These are phyloP conservation scores for Aristolochia fimbriata DNA, from an alignment of 164 flowering plant genomes.

Conservation along the genomic window DNA sequence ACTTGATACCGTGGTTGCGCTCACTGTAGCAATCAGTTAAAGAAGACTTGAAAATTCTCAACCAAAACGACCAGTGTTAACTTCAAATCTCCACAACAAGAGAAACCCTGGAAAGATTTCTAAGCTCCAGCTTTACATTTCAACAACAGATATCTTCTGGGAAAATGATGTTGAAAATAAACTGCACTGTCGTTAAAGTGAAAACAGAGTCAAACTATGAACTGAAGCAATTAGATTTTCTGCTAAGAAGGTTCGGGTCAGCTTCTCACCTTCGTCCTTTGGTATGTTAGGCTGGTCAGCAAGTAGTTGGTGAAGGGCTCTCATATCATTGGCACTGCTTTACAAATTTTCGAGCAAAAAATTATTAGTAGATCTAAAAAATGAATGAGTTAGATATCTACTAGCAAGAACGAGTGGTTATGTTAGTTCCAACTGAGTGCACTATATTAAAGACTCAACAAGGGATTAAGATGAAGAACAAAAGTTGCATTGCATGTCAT, in stretches of 20 bases:
- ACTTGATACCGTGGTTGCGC: too few relatives aligned
- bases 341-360: neutral
- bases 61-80: too few relatives aligned
- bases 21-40: too few relatives aligned
- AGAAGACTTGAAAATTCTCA: too few relatives aligned
- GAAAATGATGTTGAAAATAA: conserved; percentile 15
- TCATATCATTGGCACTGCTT: conserved; percentile 48
- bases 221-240: neutral
- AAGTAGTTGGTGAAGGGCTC: conserved; percentile 53
- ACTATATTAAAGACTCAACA: neutral
- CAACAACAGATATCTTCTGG: conserved; percentile 10
- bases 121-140: neutral
- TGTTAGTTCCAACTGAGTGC: too few relatives aligned
- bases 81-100: too few relatives aligned
- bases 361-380: neutral
- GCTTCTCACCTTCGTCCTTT: conserved; percentile 52
- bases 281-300: conserved; percentile 90
- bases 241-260: neutral
- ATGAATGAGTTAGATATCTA: too few relatives aligned
- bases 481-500: too few relatives aligned
- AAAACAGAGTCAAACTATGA: neutral
- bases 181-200: conserved; percentile 12
- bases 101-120: too few relatives aligned
- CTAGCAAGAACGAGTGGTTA: neutral
- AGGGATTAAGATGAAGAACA: too few relatives aligned